Percentiles rank a stretch among this genome's conserved stretches.
phyloP scores from a whole-genome alignment of 2,329 filamentous ascomycete species.

The Biscogniauxia marginata region DNA sequence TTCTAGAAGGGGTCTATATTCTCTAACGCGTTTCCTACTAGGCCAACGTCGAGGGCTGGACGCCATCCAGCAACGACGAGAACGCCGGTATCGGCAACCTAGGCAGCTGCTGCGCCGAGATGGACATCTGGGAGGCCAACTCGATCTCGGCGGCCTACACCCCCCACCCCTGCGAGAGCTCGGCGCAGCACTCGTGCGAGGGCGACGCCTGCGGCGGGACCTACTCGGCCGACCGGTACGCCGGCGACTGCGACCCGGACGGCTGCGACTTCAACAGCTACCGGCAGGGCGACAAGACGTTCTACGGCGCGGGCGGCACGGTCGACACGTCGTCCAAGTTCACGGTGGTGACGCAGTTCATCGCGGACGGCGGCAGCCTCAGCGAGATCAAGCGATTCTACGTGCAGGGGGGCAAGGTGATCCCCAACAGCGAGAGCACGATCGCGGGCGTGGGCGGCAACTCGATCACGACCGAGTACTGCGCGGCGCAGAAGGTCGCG shows the following conservation, averaged over 20 bases:
- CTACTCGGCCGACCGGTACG: conserved; percentile 49
- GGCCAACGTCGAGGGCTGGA: conserved; percentile 48
- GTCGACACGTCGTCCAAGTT: conserved; percentile 55
- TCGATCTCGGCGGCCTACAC: conserved; percentile 57
- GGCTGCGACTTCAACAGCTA: conserved; percentile 66
- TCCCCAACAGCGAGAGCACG: conserved; percentile 37
- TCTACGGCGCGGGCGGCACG: conserved; percentile 55
- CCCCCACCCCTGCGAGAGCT: conserved; percentile 55
- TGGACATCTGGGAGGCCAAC: conserved; percentile 65
- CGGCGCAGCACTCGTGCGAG: conserved; percentile 46
- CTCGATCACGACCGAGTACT: conserved; percentile 53
- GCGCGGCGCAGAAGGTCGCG: conserved; percentile 50
- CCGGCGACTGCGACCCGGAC: conserved; percentile 60
- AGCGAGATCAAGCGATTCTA: conserved; percentile 58
- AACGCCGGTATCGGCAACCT: conserved; percentile 47
- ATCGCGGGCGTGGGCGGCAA: conserved; percentile 30
- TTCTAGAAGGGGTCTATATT: no score
- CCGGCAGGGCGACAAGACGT: conserved; percentile 57
- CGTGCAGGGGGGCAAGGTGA: conserved; percentile 54
- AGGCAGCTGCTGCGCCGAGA: conserved; percentile 57
- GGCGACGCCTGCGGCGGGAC: conserved; percentile 47
- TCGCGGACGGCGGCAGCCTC: conserved; percentile 42
- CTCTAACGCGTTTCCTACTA: conserved; percentile 6
- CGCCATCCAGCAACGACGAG: conserved; percentile 45
- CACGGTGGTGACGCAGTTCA: conserved; percentile 62